A percentile compares a stretch with the other conserved stretches of the same genome.
These are phyloP conservation scores for Orychophragmus violaceus DNA, from an alignment of 345 rosid genomes.

Conservation along the genomic window DNA sequence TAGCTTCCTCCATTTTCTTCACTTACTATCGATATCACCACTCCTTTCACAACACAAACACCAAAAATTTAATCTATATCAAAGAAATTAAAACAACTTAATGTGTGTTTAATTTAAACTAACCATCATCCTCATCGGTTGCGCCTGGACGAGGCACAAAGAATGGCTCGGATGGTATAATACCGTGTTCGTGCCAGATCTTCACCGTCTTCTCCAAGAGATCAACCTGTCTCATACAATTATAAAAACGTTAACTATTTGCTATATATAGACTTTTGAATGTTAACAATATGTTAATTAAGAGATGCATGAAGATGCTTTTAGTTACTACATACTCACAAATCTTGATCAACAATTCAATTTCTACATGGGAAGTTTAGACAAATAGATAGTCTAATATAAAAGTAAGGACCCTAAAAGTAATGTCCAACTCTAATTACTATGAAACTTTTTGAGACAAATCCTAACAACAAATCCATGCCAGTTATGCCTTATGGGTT, in stretches of 20 bases:
- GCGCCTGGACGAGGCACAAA: conserved; percentile 90
- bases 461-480: no score
- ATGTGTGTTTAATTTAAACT: neutral
- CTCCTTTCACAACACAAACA: conserved; percentile 41
- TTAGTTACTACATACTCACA: neutral
- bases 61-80: neutral
- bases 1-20: conserved; percentile 76
- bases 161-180: conserved; percentile 87
- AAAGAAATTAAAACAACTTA: neutral
- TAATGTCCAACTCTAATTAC: no score
- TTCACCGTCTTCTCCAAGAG: conserved; percentile 60
- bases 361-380: no score
- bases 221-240: conserved; percentile 56
- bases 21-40: conserved; percentile 77
- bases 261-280: neutral
- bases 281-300: neutral
- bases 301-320: neutral
- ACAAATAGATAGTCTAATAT: no score
- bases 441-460: no score
- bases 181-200: conserved; percentile 75
- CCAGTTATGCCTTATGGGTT: no score
- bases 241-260: neutral
- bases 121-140: conserved; percentile 86
- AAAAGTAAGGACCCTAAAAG: no score
- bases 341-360: neutral